phyloP scores from a whole-genome alignment of 768 basidiomycete genomes.

The Russula abietina region DNA sequence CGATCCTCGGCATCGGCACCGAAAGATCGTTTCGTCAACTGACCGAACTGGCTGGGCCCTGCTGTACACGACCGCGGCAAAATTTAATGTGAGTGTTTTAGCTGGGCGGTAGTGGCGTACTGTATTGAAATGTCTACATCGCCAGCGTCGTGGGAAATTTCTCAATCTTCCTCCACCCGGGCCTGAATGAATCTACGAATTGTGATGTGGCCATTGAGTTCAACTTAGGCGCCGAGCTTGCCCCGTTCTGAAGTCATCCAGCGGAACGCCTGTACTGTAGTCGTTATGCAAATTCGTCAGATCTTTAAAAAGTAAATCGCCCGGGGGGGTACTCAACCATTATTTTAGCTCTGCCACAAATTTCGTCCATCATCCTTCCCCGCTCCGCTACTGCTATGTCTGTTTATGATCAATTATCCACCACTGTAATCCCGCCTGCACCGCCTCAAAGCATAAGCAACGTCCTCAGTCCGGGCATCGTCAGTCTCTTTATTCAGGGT shows the following conservation, averaged over 20 bases:
- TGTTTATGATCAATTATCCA: background rate
- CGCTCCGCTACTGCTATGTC: background rate
- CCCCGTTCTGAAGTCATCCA: background rate
- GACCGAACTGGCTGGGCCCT: too few species aligned
- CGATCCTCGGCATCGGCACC: too few species aligned
- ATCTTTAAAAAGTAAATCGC: background rate
- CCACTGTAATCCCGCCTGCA: background rate
- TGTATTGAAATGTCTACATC: too few species aligned
- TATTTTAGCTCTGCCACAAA: background rate
- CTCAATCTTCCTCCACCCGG: background rate
- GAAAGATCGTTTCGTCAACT: too few species aligned
- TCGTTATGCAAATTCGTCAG: background rate
- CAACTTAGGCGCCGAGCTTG: background rate
- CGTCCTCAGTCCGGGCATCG: constrained; percentile 6
- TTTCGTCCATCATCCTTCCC: background rate
- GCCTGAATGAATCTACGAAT: background rate
- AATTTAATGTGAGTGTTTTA: too few species aligned
- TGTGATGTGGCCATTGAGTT: too few species aligned
- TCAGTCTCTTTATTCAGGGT: constrained; percentile 18
- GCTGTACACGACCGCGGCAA: too few species aligned
- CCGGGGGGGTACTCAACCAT: background rate
- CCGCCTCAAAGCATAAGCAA: background rate
- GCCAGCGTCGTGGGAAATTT: background rate
- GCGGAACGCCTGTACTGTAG: background rate
- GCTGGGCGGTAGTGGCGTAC: background rate